Conservation (phyloP, 2,329 filamentous ascomycete species). For the Rosellinia necatrix region DNA sequence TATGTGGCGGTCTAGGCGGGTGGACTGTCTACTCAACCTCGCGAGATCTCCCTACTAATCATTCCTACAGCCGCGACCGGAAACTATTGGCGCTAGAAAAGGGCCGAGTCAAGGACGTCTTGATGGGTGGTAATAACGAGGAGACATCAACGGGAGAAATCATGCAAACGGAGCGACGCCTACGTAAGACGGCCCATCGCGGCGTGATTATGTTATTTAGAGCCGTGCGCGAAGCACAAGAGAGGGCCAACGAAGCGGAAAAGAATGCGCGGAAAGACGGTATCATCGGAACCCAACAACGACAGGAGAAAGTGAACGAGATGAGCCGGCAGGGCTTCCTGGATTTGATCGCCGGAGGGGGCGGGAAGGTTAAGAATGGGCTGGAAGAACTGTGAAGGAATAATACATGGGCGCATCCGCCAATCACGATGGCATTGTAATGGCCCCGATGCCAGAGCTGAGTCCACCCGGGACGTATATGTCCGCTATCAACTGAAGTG, state of each 20-base stretch:
- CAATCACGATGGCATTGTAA: conserved; percentile 22
- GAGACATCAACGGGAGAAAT: conserved; percentile 58
- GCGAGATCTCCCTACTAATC: not conserved
- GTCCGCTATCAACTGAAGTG: conserved; percentile 11
- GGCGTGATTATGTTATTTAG: conserved; percentile 98
- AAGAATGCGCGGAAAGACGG: conserved; percentile 71
- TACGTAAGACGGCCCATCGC: conserved; percentile 87
- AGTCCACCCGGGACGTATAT: conserved; percentile 25
- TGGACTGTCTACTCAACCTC: too few species aligned
- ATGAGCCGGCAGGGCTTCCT: conserved; percentile 97
- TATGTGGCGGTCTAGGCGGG: conserved; percentile 1
- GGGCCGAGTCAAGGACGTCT: conserved; percentile 84
- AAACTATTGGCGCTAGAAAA: conserved; percentile 80
- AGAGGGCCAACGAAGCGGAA: conserved; percentile 81
- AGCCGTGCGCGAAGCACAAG: conserved; percentile 88
- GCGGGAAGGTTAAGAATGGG: conserved; percentile 61
- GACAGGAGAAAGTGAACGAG: conserved; percentile 88
- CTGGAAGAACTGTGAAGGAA: conserved; percentile 58
- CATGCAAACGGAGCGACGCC: conserved; percentile 73
- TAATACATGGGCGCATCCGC: not conserved
- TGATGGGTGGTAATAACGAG: conserved; percentile 59
- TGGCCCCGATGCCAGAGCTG: conserved; percentile 31
- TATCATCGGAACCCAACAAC: conserved; percentile 76
- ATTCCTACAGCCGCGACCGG: conserved; percentile 63
- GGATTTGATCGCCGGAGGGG: conserved; percentile 77